Evolutionary conservation across 176 grass and related monocot species (phyloP).

Genomic region (Pontederia crassipes): DNA sequence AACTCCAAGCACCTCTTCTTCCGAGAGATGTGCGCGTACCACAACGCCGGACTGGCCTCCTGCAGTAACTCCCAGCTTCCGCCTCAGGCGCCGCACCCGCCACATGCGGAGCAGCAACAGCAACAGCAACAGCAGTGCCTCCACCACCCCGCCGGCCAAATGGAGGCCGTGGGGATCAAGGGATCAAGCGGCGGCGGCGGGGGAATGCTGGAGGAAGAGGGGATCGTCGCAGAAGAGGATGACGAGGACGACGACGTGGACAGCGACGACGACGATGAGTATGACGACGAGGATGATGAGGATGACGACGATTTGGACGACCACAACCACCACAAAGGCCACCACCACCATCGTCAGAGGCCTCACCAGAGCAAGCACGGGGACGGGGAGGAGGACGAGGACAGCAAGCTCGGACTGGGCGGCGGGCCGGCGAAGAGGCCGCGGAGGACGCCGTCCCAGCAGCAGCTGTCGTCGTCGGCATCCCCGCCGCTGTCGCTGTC

Average conservation of each 20-base stretch:
- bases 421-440: slow-evolving; percentile 7
- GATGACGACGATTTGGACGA: slow-evolving; percentile 20
- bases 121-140: slow-evolving; percentile 7
- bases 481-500: slow-evolving; percentile 22
- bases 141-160: slow-evolving; percentile 9
- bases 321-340: not conserved
- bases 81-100: not conserved
- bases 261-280: slow-evolving; percentile 9
- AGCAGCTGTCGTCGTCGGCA: not conserved
- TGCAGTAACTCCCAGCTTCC: not conserved
- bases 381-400: slow-evolving; percentile 17
- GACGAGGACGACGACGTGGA: slow-evolving; percentile 35
- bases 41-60: slow-evolving; percentile 29
- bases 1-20: slow-evolving; percentile 97
- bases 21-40: slow-evolving; percentile 92
- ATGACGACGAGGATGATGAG: slow-evolving; percentile 3
- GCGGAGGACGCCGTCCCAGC: not conserved
- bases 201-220: not conserved
- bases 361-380: slow-evolving; percentile 3
- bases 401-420: slow-evolving; percentile 12
- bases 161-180: not conserved
- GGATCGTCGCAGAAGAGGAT: slow-evolving; percentile 21
- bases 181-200: not conserved
- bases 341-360: not conserved
- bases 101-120: slow-evolving; percentile 8